A percentile compares a stretch with the other conserved stretches of the same genome.
Conservation (phyloP, 306 rosid genomes). For the Morella rubra region DNA sequence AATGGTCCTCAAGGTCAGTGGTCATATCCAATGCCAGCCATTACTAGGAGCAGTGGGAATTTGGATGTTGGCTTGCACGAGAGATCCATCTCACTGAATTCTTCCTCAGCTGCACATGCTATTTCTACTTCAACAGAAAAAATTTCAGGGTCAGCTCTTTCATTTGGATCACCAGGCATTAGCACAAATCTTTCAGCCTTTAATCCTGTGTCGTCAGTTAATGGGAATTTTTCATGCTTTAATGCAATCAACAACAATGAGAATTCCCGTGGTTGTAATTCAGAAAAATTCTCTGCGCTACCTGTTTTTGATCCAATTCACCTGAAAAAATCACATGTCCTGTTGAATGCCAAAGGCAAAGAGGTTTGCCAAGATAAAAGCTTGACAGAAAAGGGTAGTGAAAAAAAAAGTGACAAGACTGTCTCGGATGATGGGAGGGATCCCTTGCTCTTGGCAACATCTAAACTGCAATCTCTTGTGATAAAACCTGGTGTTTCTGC, state of each 20-base stretch:
- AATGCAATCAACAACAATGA: not conserved
- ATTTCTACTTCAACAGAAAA: not conserved
- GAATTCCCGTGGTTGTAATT: constrained; percentile 10
- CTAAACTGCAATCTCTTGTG: constrained; percentile 15
- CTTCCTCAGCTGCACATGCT: not conserved
- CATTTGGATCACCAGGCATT: constrained; percentile 10
- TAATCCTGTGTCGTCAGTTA: not conserved
- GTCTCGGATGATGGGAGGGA: constrained; percentile 1
- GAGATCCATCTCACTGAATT: not conserved
- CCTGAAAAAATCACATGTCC: not conserved
- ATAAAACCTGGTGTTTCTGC: constrained; percentile 8
- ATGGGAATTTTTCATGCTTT: not conserved
- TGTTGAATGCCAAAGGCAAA: constrained; percentile 19
- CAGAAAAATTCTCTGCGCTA: not conserved
- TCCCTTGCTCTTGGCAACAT: constrained; percentile 1
- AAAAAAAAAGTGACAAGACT: constrained; percentile 7
- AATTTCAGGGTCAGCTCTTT: constrained; percentile 1
- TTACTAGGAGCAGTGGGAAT: not conserved
- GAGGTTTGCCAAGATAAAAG: constrained; percentile 15
- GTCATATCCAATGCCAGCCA: constrained; percentile 11
- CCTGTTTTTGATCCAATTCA: not conserved
- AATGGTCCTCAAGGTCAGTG: constrained; percentile 30
- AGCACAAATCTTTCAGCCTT: not conserved
- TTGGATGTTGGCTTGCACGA: not conserved
- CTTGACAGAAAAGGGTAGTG: constrained; percentile 2